These are phyloP conservation scores for Boletellus sp. DNA, from an alignment of 768 basidiomycete species.

Conservation along the genomic window DNA sequence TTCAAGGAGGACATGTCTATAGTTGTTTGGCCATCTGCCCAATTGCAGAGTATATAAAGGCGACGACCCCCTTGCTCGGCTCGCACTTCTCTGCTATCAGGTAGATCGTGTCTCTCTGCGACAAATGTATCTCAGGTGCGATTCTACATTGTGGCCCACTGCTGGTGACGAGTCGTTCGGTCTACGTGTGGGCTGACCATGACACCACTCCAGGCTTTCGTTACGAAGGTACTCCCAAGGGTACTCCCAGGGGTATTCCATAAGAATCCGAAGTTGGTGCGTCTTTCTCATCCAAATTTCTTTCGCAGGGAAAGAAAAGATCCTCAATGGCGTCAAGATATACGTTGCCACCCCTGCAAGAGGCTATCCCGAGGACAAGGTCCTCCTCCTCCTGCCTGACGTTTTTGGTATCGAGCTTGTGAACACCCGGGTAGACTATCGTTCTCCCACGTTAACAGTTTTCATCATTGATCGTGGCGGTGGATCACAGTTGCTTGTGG, in stretches of 20 bases:
- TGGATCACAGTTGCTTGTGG: conserved; percentile 36
- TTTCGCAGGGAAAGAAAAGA: conserved; percentile 40
- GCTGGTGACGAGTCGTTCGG: no score
- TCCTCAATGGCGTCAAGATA: conserved; percentile 43
- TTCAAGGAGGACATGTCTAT: no score
- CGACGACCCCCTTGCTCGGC: no score
- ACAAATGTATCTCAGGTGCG: conserved; percentile 53
- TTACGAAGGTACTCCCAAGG: no score
- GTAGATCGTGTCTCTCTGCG: conserved; percentile 47
- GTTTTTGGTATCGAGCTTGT: conserved; percentile 46
- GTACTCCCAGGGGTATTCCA: conserved; percentile 18
- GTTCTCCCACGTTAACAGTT: background rate
- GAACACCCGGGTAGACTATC: conserved; percentile 41
- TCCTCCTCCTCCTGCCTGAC: conserved; percentile 52
- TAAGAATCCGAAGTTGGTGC: background rate
- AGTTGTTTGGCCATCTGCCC: no score
- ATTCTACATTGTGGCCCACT: background rate
- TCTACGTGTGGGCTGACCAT: background rate
- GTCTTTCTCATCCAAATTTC: background rate
- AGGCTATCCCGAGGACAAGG: conserved; percentile 54
- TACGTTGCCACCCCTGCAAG: conserved; percentile 53
- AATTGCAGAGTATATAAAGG: no score
- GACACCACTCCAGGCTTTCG: conserved; percentile 37
- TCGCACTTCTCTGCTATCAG: no score
- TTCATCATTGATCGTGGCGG: background rate